These are phyloP conservation scores for Schizochytrium sp. DNA, from an alignment of 108 stramenopile genomes.

Conservation along the genomic window DNA sequence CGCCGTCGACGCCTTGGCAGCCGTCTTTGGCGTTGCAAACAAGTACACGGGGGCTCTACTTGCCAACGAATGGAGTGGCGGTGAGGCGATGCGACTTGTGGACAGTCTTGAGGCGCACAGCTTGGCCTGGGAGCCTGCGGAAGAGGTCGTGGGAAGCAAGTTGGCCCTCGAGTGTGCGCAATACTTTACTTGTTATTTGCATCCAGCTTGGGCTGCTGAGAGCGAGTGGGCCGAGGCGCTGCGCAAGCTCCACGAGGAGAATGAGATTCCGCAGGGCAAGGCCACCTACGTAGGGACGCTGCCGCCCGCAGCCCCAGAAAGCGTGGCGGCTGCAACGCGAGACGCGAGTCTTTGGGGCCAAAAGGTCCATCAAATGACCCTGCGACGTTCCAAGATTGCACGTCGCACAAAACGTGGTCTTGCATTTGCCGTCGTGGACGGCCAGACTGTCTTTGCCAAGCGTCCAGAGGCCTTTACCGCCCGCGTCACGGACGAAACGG, in stretches of 20 bases:
- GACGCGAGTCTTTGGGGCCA: background rate
- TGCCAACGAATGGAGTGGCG: background rate
- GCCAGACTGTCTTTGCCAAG: background rate
- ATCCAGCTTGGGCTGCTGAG: background rate
- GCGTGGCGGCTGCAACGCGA: background rate
- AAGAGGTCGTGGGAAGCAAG: conserved; percentile 14
- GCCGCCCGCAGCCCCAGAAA: background rate
- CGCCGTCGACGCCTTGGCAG: background rate
- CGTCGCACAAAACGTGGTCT: background rate
- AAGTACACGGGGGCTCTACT: background rate
- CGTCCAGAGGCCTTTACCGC: background rate
- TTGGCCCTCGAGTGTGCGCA: background rate
- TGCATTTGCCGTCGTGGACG: background rate
- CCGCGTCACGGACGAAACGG: background rate
- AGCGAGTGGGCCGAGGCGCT: background rate
- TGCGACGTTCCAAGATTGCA: background rate
- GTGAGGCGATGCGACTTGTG: conserved; percentile 6
- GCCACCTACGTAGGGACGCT: background rate
- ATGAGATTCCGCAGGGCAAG: background rate
- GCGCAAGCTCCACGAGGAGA: background rate
- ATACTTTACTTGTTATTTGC: conserved; percentile 7
- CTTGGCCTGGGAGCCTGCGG: conserved; percentile 1
- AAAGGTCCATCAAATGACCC: background rate
- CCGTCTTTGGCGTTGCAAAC: background rate
- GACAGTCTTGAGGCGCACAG: background rate